These are phyloP conservation scores for Syncephalastrum monosporum DNA, from an alignment of 371 early-diverging fungal genomes.

Conservation along the genomic window DNA sequence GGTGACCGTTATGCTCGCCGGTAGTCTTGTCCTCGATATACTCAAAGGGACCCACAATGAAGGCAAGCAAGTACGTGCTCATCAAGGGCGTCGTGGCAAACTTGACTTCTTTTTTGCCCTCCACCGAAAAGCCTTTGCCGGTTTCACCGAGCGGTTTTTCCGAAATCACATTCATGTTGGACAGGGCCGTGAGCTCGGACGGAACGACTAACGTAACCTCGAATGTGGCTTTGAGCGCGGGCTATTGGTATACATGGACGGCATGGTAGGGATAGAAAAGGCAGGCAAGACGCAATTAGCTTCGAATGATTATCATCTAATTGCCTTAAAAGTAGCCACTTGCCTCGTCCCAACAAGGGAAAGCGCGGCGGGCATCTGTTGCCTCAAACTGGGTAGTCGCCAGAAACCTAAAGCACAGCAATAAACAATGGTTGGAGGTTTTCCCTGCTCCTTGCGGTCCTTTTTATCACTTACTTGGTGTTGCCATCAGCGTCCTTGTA, in stretches of 20 bases:
- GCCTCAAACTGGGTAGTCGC: constrained; percentile 94
- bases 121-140: constrained; percentile 22
- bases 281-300: no score
- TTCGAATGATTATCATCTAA: no score
- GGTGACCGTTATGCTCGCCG: constrained; percentile 51
- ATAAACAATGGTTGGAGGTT: background rate
- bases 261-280: background rate
- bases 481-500: constrained; percentile 76
- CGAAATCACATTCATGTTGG: constrained; percentile 79
- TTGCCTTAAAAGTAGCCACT: background rate
- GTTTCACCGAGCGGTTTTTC: constrained; percentile 46
- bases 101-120: constrained; percentile 56
- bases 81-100: constrained; percentile 88
- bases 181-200: constrained; percentile 71
- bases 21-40: constrained; percentile 76
- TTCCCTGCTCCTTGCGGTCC: background rate
- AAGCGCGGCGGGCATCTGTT: constrained; percentile 86
- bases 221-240: constrained; percentile 89
- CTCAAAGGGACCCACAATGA: constrained; percentile 85
- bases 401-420: constrained; percentile 43
- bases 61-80: constrained; percentile 87
- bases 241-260: constrained; percentile 27
- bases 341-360: constrained; percentile 93
- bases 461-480: constrained; percentile 40
- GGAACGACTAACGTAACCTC: constrained; percentile 79